phyloP scores from a whole-genome alignment of 192 early-diverging fungal genomes.

The Dissophora ornata region DNA sequence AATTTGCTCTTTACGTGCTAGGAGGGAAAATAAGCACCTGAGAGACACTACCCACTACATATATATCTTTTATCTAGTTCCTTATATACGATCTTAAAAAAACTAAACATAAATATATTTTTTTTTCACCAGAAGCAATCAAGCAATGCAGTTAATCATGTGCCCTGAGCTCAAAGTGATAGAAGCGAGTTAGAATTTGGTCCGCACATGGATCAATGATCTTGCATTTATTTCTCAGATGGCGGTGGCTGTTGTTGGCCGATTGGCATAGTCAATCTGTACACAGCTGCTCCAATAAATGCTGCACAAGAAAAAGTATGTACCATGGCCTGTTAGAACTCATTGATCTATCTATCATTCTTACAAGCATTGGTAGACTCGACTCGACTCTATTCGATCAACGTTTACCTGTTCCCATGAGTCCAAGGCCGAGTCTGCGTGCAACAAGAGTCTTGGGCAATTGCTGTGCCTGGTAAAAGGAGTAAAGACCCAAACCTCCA shows the following conservation, averaged over 20 bases:
- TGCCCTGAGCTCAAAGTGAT: too few species aligned
- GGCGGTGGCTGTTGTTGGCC: neutral
- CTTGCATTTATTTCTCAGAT: neutral
- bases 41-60: neutral
- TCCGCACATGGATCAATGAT: too few species aligned
- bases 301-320: slow-evolving; percentile 20
- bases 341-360: too few species aligned
- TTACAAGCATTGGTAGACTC: too few species aligned
- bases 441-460: slow-evolving; percentile 36
- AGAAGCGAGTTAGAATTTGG: too few species aligned
- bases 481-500: slow-evolving; percentile 43
- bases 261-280: slow-evolving; percentile 42
- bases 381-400: too few species aligned
- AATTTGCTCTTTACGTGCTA: slow-evolving; percentile 16
- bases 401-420: slow-evolving; percentile 49
- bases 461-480: slow-evolving; percentile 46
- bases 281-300: slow-evolving; percentile 42
- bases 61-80: neutral
- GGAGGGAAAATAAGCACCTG: slow-evolving; percentile 14
- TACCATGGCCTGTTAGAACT: neutral
- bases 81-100: neutral
- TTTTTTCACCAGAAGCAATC: neutral
- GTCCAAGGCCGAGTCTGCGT: slow-evolving; percentile 24
- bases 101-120: neutral
- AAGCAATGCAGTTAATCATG: too few species aligned